Conservation (phyloP, 768 basidiomycete species). For the Panaeolus papilionaceus region DNA sequence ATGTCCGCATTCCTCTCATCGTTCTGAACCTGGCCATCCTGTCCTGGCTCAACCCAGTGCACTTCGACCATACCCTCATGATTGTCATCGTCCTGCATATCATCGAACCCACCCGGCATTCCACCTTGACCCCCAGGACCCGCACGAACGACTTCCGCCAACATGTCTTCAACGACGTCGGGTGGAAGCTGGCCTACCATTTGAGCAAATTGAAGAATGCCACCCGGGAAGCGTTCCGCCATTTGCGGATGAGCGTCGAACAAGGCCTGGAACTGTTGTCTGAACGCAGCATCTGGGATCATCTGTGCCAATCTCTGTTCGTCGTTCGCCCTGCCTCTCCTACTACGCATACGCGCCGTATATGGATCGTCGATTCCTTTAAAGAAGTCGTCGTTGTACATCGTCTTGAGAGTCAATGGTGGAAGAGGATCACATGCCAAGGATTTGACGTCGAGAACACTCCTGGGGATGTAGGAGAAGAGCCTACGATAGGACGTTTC, state of each 20-base stretch:
- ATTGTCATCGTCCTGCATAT: conserved; percentile 26
- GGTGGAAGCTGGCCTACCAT: conserved; percentile 58
- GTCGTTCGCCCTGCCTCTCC: conserved; percentile 51
- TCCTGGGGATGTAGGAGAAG: conserved; percentile 73
- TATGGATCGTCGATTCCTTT: conserved; percentile 61
- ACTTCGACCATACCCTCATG: conserved; percentile 21
- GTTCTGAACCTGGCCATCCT: conserved; percentile 30
- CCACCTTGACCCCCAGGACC: conserved; percentile 37
- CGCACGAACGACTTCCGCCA: conserved; percentile 47
- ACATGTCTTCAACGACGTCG: conserved; percentile 63
- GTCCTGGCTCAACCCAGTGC: conserved; percentile 22
- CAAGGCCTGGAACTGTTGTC: conserved; percentile 65
- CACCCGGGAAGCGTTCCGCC: conserved; percentile 64
- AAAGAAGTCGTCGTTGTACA: conserved; percentile 83
- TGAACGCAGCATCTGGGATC: conserved; percentile 62
- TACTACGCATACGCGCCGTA: conserved; percentile 40
- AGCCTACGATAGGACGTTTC: conserved; percentile 65
- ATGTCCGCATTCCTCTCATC: conserved; percentile 20
- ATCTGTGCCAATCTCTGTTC: conserved; percentile 59
- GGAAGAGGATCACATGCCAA: conserved; percentile 90
- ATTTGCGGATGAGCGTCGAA: conserved; percentile 64
- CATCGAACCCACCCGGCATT: conserved; percentile 55
- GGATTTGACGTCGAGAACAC: conserved; percentile 56
- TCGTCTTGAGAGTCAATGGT: conserved; percentile 61
- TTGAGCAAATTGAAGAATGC: conserved; percentile 68